phyloP scores from a whole-genome alignment of 257 asterid genomes.

The Nyctanthes arbortristis region DNA sequence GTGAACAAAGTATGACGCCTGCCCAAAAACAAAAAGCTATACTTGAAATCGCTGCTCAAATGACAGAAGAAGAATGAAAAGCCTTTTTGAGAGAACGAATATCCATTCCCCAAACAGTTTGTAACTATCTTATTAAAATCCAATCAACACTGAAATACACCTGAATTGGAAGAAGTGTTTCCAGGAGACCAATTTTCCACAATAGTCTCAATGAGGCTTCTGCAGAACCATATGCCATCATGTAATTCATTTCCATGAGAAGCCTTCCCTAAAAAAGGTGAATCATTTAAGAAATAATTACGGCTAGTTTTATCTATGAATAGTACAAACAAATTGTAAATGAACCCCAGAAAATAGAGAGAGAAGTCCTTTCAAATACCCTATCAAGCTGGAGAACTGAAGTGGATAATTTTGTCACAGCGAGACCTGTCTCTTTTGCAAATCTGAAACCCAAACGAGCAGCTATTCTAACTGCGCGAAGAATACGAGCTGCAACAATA shows the following conservation, averaged over 20 bases:
- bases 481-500: conserved; percentile 70
- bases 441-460: conserved; percentile 69
- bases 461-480: conserved; percentile 83
- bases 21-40: conserved; percentile 34
- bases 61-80: conserved; percentile 17
- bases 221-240: conserved; percentile 90
- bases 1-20: conserved; percentile 84
- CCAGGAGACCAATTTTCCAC: conserved; percentile 85
- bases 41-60: conserved; percentile 21
- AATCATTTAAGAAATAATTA: conserved; percentile 1
- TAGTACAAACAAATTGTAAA: conserved; percentile 10
- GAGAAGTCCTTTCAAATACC: conserved; percentile 38
- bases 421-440: conserved; percentile 67
- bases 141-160: conserved; percentile 25
- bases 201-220: conserved; percentile 80
- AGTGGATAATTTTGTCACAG: conserved; percentile 53
- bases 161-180: conserved; percentile 79
- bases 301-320: not conserved
- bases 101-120: not conserved
- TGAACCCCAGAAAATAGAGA: conserved; percentile 5
- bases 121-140: not conserved
- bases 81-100: conserved; percentile 13
- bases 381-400: conserved; percentile 69
- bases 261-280: conserved; percentile 64
- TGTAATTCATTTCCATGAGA: conserved; percentile 90